Evolutionary conservation across 495 filamentous ascomycete genomes (phyloP).

Genomic region (Jackrogersella minutella): DNA sequence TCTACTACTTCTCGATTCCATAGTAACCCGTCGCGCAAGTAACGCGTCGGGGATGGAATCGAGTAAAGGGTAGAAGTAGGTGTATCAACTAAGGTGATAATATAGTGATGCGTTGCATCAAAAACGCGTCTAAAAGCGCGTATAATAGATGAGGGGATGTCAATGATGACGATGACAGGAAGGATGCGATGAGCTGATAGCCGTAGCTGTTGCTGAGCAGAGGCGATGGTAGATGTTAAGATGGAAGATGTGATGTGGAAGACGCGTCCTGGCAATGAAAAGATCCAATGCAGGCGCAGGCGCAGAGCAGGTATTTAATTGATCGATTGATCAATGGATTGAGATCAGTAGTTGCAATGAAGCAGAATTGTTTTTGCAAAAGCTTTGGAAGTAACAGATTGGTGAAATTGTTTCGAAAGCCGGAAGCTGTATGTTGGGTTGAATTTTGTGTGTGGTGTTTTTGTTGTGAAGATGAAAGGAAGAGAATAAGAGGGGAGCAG

Average conservation of each 20-base stretch:
- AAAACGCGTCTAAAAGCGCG: conserved; percentile 20
- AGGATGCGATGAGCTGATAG: conserved; percentile 10
- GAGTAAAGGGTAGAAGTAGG: conserved; percentile 10
- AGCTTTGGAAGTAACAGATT: conserved; percentile 30
- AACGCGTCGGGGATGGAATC: conserved; percentile 35
- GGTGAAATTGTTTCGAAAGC: conserved; percentile 7
- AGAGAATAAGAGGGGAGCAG: neutral
- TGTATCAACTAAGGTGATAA: conserved; percentile 23
- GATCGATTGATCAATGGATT: conserved; percentile 1
- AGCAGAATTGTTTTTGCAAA: conserved; percentile 23
- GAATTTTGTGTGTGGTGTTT: conserved; percentile 1
- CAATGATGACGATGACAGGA: neutral
- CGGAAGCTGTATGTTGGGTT: conserved; percentile 7
- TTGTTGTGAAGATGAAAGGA: conserved; percentile 6
- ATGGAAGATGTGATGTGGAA: neutral
- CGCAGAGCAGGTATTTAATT: neutral
- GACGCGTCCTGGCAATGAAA: conserved; percentile 9
- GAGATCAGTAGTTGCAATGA: conserved; percentile 23
- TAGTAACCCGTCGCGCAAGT: conserved; percentile 21
- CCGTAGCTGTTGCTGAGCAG: conserved; percentile 14
- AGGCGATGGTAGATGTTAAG: conserved; percentile 4
- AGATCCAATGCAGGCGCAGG: conserved; percentile 18
- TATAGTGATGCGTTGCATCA: conserved; percentile 22
- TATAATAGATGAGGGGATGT: conserved; percentile 5
- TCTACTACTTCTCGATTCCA: conserved; percentile 41